A percentile compares a stretch with the other conserved stretches of the same genome.
These are phyloP conservation scores for Circinella umbellata DNA, from an alignment of 371 early-diverging fungal genomes.

Conservation along the genomic window DNA sequence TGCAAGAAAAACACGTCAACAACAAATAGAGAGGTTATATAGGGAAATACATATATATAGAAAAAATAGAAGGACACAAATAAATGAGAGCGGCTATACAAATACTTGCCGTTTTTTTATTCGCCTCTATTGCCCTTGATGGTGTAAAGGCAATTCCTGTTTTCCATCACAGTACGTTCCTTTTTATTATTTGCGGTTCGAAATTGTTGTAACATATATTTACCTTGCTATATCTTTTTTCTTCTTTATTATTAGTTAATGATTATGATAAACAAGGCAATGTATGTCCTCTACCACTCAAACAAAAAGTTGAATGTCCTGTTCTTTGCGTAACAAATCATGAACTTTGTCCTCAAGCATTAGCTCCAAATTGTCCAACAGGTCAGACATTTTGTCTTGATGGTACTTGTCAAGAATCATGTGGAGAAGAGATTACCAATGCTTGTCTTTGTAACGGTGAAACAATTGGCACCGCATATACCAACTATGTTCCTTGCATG, in stretches of 20 bases:
- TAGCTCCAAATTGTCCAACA: constrained; percentile 50
- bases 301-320: constrained; percentile 50
- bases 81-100: background rate
- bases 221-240: background rate
- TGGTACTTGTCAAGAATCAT: constrained; percentile 56
- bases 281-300: constrained; percentile 46
- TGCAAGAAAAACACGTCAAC: too few relatives aligned
- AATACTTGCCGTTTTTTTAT: background rate
- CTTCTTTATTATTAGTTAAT: constrained; percentile 51
- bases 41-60: too few relatives aligned
- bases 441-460: constrained; percentile 45
- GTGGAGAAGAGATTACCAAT: constrained; percentile 43
- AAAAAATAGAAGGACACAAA: background rate
- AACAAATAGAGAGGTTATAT: too few relatives aligned
- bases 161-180: constrained; percentile 26
- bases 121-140: background rate
- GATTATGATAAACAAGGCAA: constrained; percentile 55
- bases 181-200: constrained; percentile 6
- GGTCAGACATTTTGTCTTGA: constrained; percentile 62
- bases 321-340: constrained; percentile 54
- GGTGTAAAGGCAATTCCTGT: background rate
- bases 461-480: constrained; percentile 19
- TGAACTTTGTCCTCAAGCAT: constrained; percentile 41
- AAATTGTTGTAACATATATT: background rate
- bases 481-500: constrained; percentile 48